Percentiles rank a stretch among this genome's conserved stretches.
Evolutionary conservation across 306 rosid genomes (phyloP).

Genomic region (Psophocarpus tetragonolobus): DNA sequence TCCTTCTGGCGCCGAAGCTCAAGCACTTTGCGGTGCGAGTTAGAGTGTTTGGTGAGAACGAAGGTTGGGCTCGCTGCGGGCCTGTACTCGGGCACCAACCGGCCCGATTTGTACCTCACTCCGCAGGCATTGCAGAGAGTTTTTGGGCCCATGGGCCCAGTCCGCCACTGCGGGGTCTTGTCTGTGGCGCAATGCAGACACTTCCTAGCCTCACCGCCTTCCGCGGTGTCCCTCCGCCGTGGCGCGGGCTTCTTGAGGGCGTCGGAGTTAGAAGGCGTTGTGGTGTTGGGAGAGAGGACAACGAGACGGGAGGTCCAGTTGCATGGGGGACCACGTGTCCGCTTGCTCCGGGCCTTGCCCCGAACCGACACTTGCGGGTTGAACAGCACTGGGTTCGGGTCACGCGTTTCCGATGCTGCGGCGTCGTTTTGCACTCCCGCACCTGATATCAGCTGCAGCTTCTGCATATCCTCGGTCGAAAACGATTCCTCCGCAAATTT

Average conservation of each 20-base stretch:
- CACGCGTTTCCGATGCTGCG: conserved; percentile 35
- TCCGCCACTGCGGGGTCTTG: conserved; percentile 94
- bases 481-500: conserved; percentile 86
- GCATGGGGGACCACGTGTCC: conserved; percentile 76
- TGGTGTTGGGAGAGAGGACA: conserved; percentile 48
- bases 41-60: conserved; percentile 84
- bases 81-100: conserved; percentile 86
- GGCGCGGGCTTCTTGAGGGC: conserved; percentile 36
- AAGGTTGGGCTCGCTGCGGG: conserved; percentile 97
- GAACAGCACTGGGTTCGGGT: conserved; percentile 35
- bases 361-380: conserved; percentile 62
- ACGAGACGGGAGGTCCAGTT: conserved; percentile 82
- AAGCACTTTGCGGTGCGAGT: conserved; percentile 90
- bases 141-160: conserved; percentile 88
- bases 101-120: conserved; percentile 81
- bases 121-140: conserved; percentile 89
- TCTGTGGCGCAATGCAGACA: conserved; percentile 93
- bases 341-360: conserved; percentile 89
- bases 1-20: conserved; percentile 96
- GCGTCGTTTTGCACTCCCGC: conserved; percentile 49
- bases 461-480: conserved; percentile 78
- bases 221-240: conserved; percentile 58
- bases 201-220: conserved; percentile 58
- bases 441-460: conserved; percentile 76
- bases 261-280: conserved; percentile 33